Evolutionary conservation across 169 alveolate species (phyloP).

Genomic region (Eimeria praecox): DNA sequence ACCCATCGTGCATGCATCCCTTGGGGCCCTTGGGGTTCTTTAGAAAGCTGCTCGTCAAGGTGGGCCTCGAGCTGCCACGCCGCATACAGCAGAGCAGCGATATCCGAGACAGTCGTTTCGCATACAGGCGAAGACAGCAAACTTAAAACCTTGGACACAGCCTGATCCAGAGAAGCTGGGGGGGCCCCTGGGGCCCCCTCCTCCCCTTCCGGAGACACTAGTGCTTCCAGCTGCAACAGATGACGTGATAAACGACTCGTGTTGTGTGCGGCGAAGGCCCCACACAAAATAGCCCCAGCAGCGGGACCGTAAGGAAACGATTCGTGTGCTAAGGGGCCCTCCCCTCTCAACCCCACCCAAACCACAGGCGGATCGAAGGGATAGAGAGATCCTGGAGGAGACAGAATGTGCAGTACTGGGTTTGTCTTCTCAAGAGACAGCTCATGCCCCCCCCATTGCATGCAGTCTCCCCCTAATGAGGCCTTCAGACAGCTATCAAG

Average conservation of each 20-base stretch:
- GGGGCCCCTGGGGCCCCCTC: background rate
- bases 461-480: background rate
- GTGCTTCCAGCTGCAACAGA: slow-evolving; percentile 21
- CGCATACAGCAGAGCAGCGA: slow-evolving; percentile 41
- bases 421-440: background rate
- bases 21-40: slow-evolving; percentile 30
- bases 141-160: background rate
- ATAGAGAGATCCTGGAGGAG: slow-evolving; percentile 59
- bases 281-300: slow-evolving; percentile 49
- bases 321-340: background rate
- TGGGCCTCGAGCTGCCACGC: slow-evolving; percentile 61
- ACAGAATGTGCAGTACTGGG: slow-evolving; percentile 1
- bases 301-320: background rate
- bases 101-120: slow-evolving; percentile 36
- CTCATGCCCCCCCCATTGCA: background rate
- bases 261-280: slow-evolving; percentile 57
- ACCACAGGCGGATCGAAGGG: slow-evolving; percentile 66
- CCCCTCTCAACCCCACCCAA: slow-evolving; percentile 16
- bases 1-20: slow-evolving; percentile 69
- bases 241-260: slow-evolving; percentile 18
- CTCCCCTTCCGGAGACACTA: background rate
- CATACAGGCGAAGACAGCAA: slow-evolving; percentile 18
- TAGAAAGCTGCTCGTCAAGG: background rate
- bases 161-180: background rate
- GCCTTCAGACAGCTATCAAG: slow-evolving; percentile 33